Base-by-base conservation (phyloP, 2,329 filamentous ascomycete genomes). In the Paecilomyces sp. region DNA sequence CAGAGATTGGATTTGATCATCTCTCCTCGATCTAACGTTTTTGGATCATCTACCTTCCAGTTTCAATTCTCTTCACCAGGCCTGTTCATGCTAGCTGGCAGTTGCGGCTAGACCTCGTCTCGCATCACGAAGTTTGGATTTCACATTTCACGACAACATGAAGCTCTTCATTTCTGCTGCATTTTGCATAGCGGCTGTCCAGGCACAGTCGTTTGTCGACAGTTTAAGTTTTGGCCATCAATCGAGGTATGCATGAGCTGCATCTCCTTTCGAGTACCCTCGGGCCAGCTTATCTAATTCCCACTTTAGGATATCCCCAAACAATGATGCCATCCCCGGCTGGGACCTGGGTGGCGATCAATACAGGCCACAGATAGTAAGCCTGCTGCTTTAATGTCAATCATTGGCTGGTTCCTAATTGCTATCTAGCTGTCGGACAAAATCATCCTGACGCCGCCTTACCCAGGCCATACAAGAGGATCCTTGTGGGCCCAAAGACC, bases 371-470 rank as follows among this genome's bases (percentile, higher is more conserved):
- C 79, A 84, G 64, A 71, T 87, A 63, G 77, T 79, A 65, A 64
- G 74, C 68, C 12, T 3, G 4, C 25, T 41, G 7, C 28, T 30
- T 12, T 7, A 15, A 0, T 33, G 6, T 3, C 15, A n/a, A 9
- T 58, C 41, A 64, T 70, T 55, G 73, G 58, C 57, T 33, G n/a
- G 41, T 47, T 47, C 22, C 6, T 41, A 13, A 36, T 25, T 53
- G 28, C 4, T 55, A 30, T 15, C 15, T 62, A 79, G 77, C 85
- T 97, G 61, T 96, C 92, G 65, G 93, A 97, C 81, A 91, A 92
- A 73, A 72, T 97, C 61, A 89, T 99, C 72, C 84, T 99, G 60
- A 99, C 94, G 1, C 93, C 94, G 11, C 88, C 92, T 13, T 87
- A 87, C 55, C 91, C 92, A 5, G 94, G 94, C 58, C 92, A 92